These are phyloP conservation scores for Fusarium abutilonis DNA, from an alignment of 2,329 filamentous ascomycete genomes.

Conservation along the genomic window DNA sequence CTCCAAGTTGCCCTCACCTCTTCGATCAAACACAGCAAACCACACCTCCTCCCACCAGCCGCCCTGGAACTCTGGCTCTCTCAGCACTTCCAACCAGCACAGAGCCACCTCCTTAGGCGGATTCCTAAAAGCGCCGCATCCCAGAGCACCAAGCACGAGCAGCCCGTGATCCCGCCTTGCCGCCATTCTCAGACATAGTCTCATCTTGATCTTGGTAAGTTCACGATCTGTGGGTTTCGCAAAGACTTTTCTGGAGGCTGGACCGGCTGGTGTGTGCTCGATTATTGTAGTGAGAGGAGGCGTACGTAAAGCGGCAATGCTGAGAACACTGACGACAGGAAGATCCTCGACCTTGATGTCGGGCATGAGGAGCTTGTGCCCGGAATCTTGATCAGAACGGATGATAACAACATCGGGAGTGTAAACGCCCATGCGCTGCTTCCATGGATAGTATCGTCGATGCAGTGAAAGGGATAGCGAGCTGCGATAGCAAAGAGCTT, in stretches of 20 bases:
- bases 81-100: conserved; percentile 70
- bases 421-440: conserved; percentile 63
- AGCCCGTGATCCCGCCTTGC: conserved; percentile 64
- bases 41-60: conserved; percentile 71
- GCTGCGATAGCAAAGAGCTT: conserved; percentile 72
- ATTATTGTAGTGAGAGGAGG: conserved; percentile 49
- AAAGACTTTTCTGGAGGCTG: conserved; percentile 52
- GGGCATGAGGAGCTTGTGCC: conserved; percentile 58
- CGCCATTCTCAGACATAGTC: conserved; percentile 67
- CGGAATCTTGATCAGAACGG: conserved; percentile 58
- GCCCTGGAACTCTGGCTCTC: conserved; percentile 68
- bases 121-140: conserved; percentile 74
- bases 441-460: conserved; percentile 63
- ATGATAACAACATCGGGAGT: conserved; percentile 69
- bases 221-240: conserved; percentile 56
- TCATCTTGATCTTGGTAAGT: conserved; percentile 70
- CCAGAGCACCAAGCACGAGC: conserved; percentile 74
- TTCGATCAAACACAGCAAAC: conserved; percentile 68
- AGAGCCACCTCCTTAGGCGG: conserved; percentile 68
- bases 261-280: conserved; percentile 28
- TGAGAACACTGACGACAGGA: conserved; percentile 69
- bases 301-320: conserved; percentile 64
- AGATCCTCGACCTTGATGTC: conserved; percentile 47
- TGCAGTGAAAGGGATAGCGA: conserved; percentile 62
- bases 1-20: conserved; percentile 60